Conservation (phyloP, 2,329 filamentous ascomycete genomes). For the Dactylellina cionopaga region DNA sequence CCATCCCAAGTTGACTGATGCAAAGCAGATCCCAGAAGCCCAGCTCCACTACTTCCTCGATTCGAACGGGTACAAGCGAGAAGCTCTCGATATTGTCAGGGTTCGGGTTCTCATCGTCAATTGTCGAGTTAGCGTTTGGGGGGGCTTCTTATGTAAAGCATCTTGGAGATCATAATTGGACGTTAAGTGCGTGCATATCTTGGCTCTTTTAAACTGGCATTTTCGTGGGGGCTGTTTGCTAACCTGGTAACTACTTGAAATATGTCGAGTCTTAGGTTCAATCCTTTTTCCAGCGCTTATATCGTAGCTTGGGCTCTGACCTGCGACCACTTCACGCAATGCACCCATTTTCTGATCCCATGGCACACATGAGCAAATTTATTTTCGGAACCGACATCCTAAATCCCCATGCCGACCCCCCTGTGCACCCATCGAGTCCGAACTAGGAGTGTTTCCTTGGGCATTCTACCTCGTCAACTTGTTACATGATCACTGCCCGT, state of each 20-base stretch:
- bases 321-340: constrained; percentile 16
- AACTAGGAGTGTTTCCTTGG: constrained; percentile 23
- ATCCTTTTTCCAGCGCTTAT: neutral
- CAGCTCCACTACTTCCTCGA: constrained; percentile 29
- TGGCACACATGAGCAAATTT: constrained; percentile 48
- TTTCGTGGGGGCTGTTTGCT: constrained; percentile 31
- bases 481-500: constrained; percentile 11
- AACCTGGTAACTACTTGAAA: constrained; percentile 1
- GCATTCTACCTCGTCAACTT: constrained; percentile 20
- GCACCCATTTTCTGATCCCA: constrained; percentile 16
- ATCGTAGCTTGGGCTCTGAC: too few relatives aligned
- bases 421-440: constrained; percentile 25
- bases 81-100: constrained; percentile 1
- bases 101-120: constrained; percentile 21
- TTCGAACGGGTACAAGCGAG: constrained; percentile 53
- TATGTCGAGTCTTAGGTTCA: neutral
- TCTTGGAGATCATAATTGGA: constrained; percentile 11
- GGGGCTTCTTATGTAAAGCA: constrained; percentile 34
- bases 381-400: constrained; percentile 50
- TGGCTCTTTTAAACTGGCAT: constrained; percentile 19
- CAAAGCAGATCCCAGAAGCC: constrained; percentile 41
- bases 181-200: constrained; percentile 24
- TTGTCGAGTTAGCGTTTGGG: constrained; percentile 7
- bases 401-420: constrained; percentile 45
- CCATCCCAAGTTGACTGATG: constrained; percentile 38